A percentile compares a stretch with the other conserved stretches of the same genome.
These are phyloP conservation scores for Scenedesmus sp. DNA, from an alignment of 163 green algal species.

Conservation along the genomic window DNA sequence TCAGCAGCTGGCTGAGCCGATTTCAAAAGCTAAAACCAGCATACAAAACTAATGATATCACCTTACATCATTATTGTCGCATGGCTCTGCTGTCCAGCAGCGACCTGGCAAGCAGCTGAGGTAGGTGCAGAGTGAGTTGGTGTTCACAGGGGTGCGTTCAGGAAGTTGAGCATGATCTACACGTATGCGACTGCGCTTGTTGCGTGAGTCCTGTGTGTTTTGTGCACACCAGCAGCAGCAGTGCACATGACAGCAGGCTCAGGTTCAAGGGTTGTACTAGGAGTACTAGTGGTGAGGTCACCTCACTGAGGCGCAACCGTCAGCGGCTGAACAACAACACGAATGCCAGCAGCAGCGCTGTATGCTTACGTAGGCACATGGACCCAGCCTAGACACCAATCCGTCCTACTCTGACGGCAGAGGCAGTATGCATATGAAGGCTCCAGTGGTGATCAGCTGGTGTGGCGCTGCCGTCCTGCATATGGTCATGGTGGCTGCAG, in stretches of 20 bases:
- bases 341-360: background rate
- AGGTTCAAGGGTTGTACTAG: slow-evolving; percentile 3
- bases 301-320: background rate
- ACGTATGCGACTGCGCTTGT: background rate
- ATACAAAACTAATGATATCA: background rate
- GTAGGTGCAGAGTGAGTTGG: no score
- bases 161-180: background rate
- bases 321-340: background rate
- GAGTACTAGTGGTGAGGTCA: no score
- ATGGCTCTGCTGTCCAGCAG: background rate
- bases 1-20: background rate
- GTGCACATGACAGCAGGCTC: background rate
- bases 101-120: background rate
- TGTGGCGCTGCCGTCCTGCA: no score
- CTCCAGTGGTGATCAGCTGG: no score
- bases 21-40: background rate
- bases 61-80: background rate
- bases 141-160: background rate
- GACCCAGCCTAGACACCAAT: no score
- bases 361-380: no score
- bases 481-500: no score
- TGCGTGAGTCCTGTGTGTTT: background rate
- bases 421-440: no score
- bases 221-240: background rate
- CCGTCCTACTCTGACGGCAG: no score